A percentile compares a stretch with the other conserved stretches of the same genome.
Conservation (phyloP, 306 rosid genomes). For the Argentina anserina region DNA sequence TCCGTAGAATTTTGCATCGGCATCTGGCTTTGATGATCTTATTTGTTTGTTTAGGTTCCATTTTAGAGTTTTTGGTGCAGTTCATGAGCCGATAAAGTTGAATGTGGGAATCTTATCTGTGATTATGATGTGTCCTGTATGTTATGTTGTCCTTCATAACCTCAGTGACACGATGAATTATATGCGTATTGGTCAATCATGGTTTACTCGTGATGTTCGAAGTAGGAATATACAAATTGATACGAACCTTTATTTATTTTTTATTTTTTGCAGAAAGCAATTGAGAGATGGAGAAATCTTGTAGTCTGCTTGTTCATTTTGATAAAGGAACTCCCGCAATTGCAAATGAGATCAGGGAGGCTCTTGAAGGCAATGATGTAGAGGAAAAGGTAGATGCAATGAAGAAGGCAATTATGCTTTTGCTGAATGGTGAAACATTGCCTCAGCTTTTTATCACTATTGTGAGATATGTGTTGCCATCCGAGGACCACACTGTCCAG, state of each 20-base stretch:
- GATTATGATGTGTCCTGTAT: background rate
- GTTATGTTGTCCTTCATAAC: background rate
- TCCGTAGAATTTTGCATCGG: too few species aligned
- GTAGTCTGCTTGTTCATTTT: constrained; percentile 59
- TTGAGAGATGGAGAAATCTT: constrained; percentile 57
- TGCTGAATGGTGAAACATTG: constrained; percentile 65
- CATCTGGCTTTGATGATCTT: background rate
- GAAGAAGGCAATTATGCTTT: constrained; percentile 65
- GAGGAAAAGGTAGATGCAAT: constrained; percentile 54
- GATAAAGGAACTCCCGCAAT: constrained; percentile 67
- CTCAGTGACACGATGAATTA: background rate
- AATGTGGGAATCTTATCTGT: background rate
- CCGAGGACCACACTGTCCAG: constrained; percentile 76
- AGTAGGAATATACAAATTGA: background rate
- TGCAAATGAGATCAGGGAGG: constrained; percentile 66
- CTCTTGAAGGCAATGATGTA: constrained; percentile 58
- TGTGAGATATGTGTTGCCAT: constrained; percentile 69
- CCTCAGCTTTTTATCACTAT: constrained; percentile 80
- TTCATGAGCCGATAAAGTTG: background rate
- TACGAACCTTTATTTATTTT: background rate
- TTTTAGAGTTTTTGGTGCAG: background rate
- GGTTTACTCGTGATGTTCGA: background rate
- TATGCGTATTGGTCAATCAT: background rate
- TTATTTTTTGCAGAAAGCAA: background rate
- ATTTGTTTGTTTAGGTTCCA: background rate